Conservation (phyloP, 2,329 filamentous ascomycete species). For the Aureobasidium pullulans region DNA sequence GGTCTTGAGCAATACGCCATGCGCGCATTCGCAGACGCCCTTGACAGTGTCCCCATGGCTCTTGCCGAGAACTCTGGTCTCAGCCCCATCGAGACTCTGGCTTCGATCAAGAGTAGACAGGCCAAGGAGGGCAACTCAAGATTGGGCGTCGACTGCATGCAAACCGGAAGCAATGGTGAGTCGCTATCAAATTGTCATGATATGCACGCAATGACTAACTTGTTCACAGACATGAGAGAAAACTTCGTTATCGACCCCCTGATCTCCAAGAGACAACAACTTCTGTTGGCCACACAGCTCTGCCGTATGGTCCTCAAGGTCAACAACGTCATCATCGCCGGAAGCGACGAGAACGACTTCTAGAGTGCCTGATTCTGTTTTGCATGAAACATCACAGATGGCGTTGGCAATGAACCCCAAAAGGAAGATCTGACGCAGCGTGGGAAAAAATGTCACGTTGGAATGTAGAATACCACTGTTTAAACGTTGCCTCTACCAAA, state of each 20-base stretch:
- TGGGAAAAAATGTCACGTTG: background rate
- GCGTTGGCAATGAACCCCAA: background rate
- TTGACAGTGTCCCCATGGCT: constrained; percentile 90
- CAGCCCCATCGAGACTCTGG: constrained; percentile 90
- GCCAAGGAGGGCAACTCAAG: constrained; percentile 74
- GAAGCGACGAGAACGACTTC: constrained; percentile 79
- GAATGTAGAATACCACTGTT: constrained; percentile 2
- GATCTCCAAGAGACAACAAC: constrained; percentile 95
- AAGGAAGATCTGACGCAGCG: background rate
- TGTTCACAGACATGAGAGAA: constrained; percentile 73
- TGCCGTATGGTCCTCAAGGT: constrained; percentile 97
- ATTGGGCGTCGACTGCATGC: constrained; percentile 96
- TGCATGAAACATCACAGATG: background rate
- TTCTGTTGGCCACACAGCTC: constrained; percentile 91
- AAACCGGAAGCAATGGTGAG: constrained; percentile 76
- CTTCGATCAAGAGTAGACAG: constrained; percentile 92
- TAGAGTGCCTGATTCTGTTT: constrained; percentile 31
- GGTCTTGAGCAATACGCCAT: constrained; percentile 99
- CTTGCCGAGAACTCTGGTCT: constrained; percentile 95
- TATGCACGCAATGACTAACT: background rate
- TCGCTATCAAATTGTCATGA: background rate
- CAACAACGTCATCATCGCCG: constrained; percentile 92
- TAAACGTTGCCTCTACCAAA: background rate
- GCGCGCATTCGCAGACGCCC: constrained; percentile 92
- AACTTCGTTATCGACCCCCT: constrained; percentile 97